Evolutionary conservation across 1,139 yeast genomes (phyloP).

Genomic region (Geotrichum macrosporum): DNA sequence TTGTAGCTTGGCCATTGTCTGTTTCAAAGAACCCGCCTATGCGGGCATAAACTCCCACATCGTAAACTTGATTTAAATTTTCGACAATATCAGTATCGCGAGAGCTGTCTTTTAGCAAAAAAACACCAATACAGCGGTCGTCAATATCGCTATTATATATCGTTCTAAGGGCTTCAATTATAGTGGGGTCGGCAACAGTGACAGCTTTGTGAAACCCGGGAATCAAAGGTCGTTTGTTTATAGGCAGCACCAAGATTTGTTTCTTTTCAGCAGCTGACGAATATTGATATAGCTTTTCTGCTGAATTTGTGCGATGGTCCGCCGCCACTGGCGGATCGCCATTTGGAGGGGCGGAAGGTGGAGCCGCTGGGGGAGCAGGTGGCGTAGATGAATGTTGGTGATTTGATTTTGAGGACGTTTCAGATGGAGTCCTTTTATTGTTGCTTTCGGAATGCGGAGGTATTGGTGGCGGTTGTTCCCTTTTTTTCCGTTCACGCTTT

Average conservation of each 20-base stretch:
- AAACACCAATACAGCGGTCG: constrained; percentile 80
- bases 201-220: constrained; percentile 57
- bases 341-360: constrained; percentile 6
- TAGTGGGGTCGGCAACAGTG: constrained; percentile 73
- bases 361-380: neutral
- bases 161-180: constrained; percentile 74
- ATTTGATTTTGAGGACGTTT: neutral
- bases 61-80: constrained; percentile 59
- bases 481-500: constrained; percentile 12
- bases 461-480: constrained; percentile 9
- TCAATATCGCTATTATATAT: constrained; percentile 55
- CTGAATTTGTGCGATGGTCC: constrained; percentile 1
- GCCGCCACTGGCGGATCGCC: constrained; percentile 1
- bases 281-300: constrained; percentile 16
- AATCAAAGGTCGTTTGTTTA: constrained; percentile 22
- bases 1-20: constrained; percentile 50
- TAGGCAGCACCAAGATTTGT: constrained; percentile 21
- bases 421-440: neutral
- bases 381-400: neutral
- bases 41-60: constrained; percentile 81
- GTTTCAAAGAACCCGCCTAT: constrained; percentile 39
- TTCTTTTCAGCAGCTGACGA: constrained; percentile 22
- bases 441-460: neutral
- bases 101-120: constrained; percentile 66
- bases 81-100: constrained; percentile 71